Evolutionary conservation across 257 asterid genomes (phyloP).

Genomic region (Ligustrum vulgare): DNA sequence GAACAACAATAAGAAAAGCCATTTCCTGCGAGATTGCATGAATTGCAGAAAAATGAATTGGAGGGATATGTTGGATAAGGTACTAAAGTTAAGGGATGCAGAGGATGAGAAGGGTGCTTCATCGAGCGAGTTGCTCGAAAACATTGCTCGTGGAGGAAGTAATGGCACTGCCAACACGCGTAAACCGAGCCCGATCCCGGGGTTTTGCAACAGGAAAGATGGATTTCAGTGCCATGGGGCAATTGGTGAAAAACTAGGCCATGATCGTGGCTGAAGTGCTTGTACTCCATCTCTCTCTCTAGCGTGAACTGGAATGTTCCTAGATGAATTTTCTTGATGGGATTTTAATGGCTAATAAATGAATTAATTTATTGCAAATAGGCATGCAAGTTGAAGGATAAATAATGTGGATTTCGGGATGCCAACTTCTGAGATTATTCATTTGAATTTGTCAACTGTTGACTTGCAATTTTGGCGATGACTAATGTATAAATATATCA

Average conservation of each 20-base stretch:
- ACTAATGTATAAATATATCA: background rate
- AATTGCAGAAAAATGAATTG: conserved; percentile 50
- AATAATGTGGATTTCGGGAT: conserved; percentile 6
- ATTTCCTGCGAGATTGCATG: conserved; percentile 47
- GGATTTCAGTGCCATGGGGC: conserved; percentile 45
- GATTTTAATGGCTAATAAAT: background rate
- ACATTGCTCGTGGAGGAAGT: conserved; percentile 62
- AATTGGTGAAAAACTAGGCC: conserved; percentile 51
- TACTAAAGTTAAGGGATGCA: conserved; percentile 56
- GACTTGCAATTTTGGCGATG: conserved; percentile 20
- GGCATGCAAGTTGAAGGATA: conserved; percentile 30
- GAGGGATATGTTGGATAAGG: conserved; percentile 63
- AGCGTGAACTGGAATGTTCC: background rate
- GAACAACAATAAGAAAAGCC: conserved; percentile 61
- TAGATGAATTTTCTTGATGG: background rate
- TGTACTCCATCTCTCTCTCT: conserved; percentile 41
- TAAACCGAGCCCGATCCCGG: conserved; percentile 43
- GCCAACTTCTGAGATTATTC: conserved; percentile 27
- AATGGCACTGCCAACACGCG: conserved; percentile 62
- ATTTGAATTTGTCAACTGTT: conserved; percentile 35
- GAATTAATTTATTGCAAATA: conserved; percentile 16
- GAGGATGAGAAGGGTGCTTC: conserved; percentile 49
- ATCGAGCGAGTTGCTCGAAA: conserved; percentile 54
- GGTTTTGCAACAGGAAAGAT: conserved; percentile 58
- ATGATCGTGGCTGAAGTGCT: conserved; percentile 70